Evolutionary conservation across 495 filamentous ascomycete species (phyloP).

Genomic region (Neurospora intermedia): DNA sequence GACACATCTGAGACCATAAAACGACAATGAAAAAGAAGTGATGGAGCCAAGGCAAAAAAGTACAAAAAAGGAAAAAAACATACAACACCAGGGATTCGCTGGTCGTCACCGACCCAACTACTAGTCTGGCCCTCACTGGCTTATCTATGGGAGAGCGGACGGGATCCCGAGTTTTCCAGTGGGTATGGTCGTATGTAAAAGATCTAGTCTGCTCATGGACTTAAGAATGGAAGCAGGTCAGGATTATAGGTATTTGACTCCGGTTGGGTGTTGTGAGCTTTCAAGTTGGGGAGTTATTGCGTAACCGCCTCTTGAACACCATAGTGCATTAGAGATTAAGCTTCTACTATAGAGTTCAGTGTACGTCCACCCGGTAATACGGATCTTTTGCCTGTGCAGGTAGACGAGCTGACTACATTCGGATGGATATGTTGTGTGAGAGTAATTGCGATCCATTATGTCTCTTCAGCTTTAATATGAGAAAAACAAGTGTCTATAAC

Average conservation of each 20-base stretch:
- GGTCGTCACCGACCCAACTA: slow-evolving; percentile 35
- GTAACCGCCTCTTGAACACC: not conserved
- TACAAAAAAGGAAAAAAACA: slow-evolving; percentile 1
- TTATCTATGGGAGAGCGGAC: slow-evolving; percentile 41
- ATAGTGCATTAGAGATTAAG: not conserved
- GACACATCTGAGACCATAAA: not conserved
- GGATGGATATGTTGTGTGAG: not conserved
- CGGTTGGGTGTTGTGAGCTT: not conserved
- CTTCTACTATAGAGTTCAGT: not conserved
- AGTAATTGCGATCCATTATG: not conserved
- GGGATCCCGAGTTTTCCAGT: slow-evolving; percentile 36
- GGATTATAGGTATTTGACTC: too few species aligned
- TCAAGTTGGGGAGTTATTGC: not conserved
- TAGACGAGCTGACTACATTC: not conserved
- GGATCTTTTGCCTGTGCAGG: not conserved
- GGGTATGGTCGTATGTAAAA: slow-evolving; percentile 35
- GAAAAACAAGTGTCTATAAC: not conserved
- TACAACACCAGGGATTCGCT: too few species aligned
- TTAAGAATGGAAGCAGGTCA: too few species aligned
- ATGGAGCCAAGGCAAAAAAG: not conserved
- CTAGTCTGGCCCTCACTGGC: slow-evolving; percentile 26
- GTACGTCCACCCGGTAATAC: not conserved
- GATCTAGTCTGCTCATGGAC: too few species aligned
- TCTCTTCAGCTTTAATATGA: not conserved
- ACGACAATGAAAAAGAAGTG: not conserved